Base-by-base conservation (phyloP, 768 basidiomycete genomes). In the Pleurotus giganteus region DNA sequence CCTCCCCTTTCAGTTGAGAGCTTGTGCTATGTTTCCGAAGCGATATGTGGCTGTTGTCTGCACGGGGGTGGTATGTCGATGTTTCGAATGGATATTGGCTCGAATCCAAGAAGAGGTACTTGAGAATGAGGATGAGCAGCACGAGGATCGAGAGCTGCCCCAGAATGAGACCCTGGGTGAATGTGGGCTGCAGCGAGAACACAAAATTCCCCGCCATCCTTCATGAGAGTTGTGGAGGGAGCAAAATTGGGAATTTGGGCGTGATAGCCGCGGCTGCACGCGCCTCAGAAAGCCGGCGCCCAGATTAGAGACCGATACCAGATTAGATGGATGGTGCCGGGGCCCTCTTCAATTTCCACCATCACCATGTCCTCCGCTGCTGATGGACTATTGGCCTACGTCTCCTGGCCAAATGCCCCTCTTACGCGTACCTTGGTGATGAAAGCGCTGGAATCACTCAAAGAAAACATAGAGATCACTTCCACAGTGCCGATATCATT, bases 51-150 rank as follows among this genome's bases (percentile, higher is more conserved):
- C 26, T 51, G 23, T 71, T 74, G 60, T 82, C 81, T 45, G 79
- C 71, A 55, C 77, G 76, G 2, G 85, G 82, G 61, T 83, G 85
- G 68, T 85, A 88, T 29, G 79, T 74, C 1, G 81, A 74, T 0
- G 77, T 74, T 58, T 81, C 81, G 62, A 80, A 77, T 0, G 79
- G 78, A 59, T 79, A 71, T 56, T 80, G 74, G 24, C 83, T 77
- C 4, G 90, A 84, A 62, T 97, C 92, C 58, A 99, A 86, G 66
- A 99, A 97, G 54, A 98, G 85, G 73, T 97, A 98, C 66, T 91
- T 91, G 71, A 99, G 84, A 66, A 99, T 82, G 58, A 94, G 73
- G 44, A 77, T 78, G 26, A 91, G 79, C 44, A 95, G 78, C 47
- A 88, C 63, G 41, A 93, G 75, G 62, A 99, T 87, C 23, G 94